These are phyloP conservation scores for Calonectria naviculata DNA, from an alignment of 2,329 filamentous ascomycete genomes.

Conservation along the genomic window DNA sequence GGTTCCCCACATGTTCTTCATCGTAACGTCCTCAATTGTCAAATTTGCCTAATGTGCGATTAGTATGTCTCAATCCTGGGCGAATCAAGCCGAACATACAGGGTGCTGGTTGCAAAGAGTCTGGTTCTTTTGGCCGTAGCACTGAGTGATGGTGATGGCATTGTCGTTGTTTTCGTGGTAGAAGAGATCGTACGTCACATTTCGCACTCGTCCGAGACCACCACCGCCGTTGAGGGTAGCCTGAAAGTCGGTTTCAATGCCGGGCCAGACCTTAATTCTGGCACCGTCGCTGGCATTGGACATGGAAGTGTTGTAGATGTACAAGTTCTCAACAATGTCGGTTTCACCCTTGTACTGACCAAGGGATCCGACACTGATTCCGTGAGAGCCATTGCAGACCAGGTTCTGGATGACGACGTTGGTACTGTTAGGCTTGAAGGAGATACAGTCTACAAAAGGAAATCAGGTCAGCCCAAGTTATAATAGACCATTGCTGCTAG, in stretches of 20 bases:
- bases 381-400: constrained; percentile 76
- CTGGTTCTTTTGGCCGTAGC: constrained; percentile 41
- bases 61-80: not conserved
- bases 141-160: constrained; percentile 43
- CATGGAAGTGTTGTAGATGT: constrained; percentile 71
- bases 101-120: constrained; percentile 39
- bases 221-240: constrained; percentile 71
- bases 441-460: constrained; percentile 67
- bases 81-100: constrained; percentile 1
- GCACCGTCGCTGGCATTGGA: constrained; percentile 72
- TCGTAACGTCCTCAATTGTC: constrained; percentile 39
- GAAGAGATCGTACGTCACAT: constrained; percentile 75
- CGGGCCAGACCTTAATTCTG: constrained; percentile 81
- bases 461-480: not conserved
- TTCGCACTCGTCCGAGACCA: constrained; percentile 63
- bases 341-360: constrained; percentile 73
- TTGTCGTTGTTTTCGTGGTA: constrained; percentile 68
- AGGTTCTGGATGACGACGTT: constrained; percentile 76
- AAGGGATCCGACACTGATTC: constrained; percentile 78
- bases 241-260: constrained; percentile 47
- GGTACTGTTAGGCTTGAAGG: constrained; percentile 80
- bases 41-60: constrained; percentile 33
- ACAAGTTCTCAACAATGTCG: constrained; percentile 77
- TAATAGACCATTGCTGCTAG: no score
- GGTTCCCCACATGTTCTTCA: constrained; percentile 45